Evolutionary conservation across 164 flowering plant species (phyloP).

Genomic region (Aristolochia californica): DNA sequence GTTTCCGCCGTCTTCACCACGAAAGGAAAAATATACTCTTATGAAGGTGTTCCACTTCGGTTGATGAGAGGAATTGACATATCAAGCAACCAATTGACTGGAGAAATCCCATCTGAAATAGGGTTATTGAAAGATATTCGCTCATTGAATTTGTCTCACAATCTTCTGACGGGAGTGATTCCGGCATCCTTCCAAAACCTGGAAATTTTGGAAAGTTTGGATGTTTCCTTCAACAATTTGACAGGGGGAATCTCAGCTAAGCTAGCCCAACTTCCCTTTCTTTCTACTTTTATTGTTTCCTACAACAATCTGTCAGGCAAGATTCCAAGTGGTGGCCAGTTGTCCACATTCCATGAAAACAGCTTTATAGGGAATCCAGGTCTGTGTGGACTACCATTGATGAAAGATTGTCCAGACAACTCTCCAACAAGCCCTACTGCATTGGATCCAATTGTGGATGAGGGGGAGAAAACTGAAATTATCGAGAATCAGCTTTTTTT

Average conservation of each 20-base stretch:
- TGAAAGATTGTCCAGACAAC: neutral
- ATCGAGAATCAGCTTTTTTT: neutral
- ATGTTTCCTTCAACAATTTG: slow-evolving; percentile 5
- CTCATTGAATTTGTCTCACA: slow-evolving; percentile 6
- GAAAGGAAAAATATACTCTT: slow-evolving; percentile 1
- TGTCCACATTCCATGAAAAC: neutral
- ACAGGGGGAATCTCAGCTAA: slow-evolving; percentile 1
- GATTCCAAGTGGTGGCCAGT: neutral
- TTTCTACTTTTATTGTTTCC: slow-evolving; percentile 5
- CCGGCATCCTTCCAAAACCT: slow-evolving; percentile 2
- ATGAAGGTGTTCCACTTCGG: slow-evolving; percentile 3
- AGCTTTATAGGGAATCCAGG: slow-evolving; percentile 4
- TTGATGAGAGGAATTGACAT: slow-evolving; percentile 7
- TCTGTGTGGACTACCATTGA: slow-evolving; percentile 5
- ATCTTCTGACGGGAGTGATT: neutral
- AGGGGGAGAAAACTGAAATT: neutral
- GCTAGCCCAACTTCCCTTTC: slow-evolving; percentile 2
- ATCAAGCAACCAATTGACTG: slow-evolving; percentile 5
- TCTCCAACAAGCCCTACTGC: neutral
- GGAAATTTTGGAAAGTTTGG: slow-evolving; percentile 6
- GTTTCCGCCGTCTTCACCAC: neutral
- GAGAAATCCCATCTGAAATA: slow-evolving; percentile 5
- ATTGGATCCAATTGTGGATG: no score
- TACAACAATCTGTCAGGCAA: neutral
- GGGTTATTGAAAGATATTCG: slow-evolving; percentile 4